Evolutionary conservation across 225 moss, liverwort and hornwort genomes (phyloP), one percentile per base, ranked within the genome.

Genomic region (Bryoerythrophyllum caledonicum): DNA sequence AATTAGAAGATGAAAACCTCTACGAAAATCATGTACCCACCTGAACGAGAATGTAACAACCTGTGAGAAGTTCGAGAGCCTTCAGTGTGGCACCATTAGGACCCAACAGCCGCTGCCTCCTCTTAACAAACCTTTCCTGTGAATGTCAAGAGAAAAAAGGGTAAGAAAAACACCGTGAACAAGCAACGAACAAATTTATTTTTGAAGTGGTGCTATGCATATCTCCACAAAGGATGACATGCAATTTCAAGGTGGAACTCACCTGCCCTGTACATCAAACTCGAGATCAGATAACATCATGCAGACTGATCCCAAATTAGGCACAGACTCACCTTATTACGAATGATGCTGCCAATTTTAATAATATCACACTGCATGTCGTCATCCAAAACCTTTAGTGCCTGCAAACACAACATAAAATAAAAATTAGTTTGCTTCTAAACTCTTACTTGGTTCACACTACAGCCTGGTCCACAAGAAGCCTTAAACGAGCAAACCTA

Each of bases 351-450:
- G 54, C 96, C 96, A 81, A 93, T 91, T 71, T 99, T 99, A 59
- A 99, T 90, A 48, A 99, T 91, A 76, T 99, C 97, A 74, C 97
- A 99, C 63, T 99, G 94, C 94, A 90, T 95, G 38, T 93, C 93
- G 76, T 99, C 97, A 38, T 93, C 91, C 79, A 99, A 73, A 53
- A 99, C 87, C 77, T 99, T 99, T 24, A 99, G 76, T 60, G 97
- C 97, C 97, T 99, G 86, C 71, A 74, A 77, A 35, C 7, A 10
- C 65, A 79, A 71, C 67, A n/a, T n/a, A 65, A 74, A 28, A 55
- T 14, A 37, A n/a, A 8, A 27, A 72, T 0, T 3, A 56, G 62
- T 14, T 12, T 28, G 9, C 34, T 71, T 32, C 52, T 26, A 14
- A 70, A 25, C 13, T 15, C 15, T 44, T 24, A 7, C 43, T 15